Evolutionary conservation across 2,329 filamentous ascomycete genomes (phyloP), one percentile per base, ranked within the genome.

Genomic region (Domatiomyces globalis): DNA sequence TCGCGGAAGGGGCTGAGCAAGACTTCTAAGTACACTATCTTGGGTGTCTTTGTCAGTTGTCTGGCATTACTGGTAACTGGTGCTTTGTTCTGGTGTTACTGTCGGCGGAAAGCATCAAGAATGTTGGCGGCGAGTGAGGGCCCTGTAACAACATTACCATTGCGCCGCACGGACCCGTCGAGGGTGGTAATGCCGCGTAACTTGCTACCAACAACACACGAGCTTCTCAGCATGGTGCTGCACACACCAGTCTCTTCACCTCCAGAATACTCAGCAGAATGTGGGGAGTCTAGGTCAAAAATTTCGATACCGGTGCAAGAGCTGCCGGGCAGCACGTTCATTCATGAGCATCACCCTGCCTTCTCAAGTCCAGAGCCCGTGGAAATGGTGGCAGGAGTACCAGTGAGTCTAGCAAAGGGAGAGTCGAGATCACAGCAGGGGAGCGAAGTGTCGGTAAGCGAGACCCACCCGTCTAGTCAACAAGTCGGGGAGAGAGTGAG

Each of bases 321-420:
- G 48, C 49, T 62, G 43, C 58, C 58, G 9, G 60, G 60, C 42
- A 62, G 60, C 52, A 61, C 55, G 5, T 62, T 49, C 48, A 61
- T 62, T 6, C 53, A 61, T 48, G 57, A 62, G 46, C 58, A 61
- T 49, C 60, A 62, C 47, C 60, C 60, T 10, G 60, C 55, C 33
- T 60, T 52, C 46, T 36, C 27, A 49, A 20, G 15, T 19, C 20
- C 47, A 8, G 17, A 18, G 17, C 33, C 7, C 2, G 47, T 15
- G 20, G 33, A 15, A 19, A 15, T 12, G 25, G 25, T 20, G 25
- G 19, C n/a, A 45, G n/a, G 19, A 20, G 17, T 10, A 8, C 43
- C 12, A 15, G 43, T 27, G 17, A 17, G 2, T 5, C 43, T n/a
- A 45, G 25, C 5, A 8, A 45, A 45, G 25, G 19, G 10, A 45